These are phyloP conservation scores for Geosmithia putterillii DNA, from an alignment of 2,329 filamentous ascomycete species.

Conservation along the genomic window DNA sequence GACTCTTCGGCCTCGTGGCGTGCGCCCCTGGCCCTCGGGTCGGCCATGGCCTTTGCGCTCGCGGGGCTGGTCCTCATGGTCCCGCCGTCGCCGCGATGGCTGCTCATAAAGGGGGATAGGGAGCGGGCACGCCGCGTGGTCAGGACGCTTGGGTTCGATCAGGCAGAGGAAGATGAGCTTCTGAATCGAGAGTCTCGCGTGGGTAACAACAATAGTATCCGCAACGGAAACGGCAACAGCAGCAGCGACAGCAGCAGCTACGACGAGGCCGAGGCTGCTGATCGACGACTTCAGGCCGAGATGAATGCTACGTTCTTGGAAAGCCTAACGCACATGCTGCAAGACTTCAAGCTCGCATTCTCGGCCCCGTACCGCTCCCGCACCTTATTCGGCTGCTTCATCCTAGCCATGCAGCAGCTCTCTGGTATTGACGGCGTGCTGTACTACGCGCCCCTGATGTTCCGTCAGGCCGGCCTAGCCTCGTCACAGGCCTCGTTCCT, in stretches of 20 bases:
- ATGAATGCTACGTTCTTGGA: conserved; percentile 15
- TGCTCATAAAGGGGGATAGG: conserved; percentile 31
- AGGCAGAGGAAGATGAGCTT: conserved; percentile 21
- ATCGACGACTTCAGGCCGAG: conserved; percentile 26
- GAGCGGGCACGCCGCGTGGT: conserved; percentile 30
- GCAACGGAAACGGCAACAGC: too few relatives aligned
- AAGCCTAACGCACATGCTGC: conserved; percentile 16
- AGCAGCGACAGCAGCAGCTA: too few relatives aligned
- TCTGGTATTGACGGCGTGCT: conserved; percentile 45
- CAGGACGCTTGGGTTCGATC: conserved; percentile 26
- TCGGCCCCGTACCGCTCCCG: conserved; percentile 28
- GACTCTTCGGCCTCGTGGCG: conserved; percentile 39
- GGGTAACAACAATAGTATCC: too few relatives aligned
- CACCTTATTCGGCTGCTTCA: conserved; percentile 39
- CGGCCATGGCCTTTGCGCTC: conserved; percentile 23
- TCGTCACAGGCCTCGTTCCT: conserved; percentile 42
- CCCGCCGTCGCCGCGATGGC: conserved; percentile 46
- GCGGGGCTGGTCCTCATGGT: conserved; percentile 20
- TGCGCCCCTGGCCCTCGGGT: conserved; percentile 38
- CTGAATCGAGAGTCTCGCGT: background rate
- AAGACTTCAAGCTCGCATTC: conserved; percentile 18
- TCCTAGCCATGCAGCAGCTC: conserved; percentile 47
- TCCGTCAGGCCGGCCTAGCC: conserved; percentile 44
- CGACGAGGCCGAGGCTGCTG: too few relatives aligned
- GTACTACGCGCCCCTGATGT: conserved; percentile 48